Evolutionary conservation across 225 moss, liverwort and hornwort species (phyloP), one percentile per base, ranked within the genome.

Genomic region (Pseudoscleropodium purum): DNA sequence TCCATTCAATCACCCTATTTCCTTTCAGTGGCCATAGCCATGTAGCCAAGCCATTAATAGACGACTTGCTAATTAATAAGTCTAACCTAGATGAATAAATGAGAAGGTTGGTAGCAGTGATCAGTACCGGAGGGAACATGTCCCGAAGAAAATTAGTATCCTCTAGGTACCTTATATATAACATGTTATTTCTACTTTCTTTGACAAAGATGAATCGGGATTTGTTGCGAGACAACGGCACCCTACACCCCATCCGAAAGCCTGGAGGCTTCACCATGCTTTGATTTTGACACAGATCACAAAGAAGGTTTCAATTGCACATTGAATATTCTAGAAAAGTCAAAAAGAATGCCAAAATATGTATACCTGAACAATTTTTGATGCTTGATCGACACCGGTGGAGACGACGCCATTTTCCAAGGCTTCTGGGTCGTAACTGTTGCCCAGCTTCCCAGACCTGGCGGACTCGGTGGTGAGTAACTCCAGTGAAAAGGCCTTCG

Each of bases 361-460:
- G 39, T 6, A 29, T 61, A 91, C 92, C 87, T 92, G 92, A 52
- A 90, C 19, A 34, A 90, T 85, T 76, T 81, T 85, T n/a, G 76
- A 39, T 39, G 85, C 81, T 47, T 43, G 51, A 49, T 67, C 33
- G 61, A 69, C 43, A 19, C 57, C 37, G 8, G 54, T 63, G 76
- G 62, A 17, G 5, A 11, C 47, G 29, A 36, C 51, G 34, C 92
- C 88, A 49, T 76, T 82, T 52, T 88, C 92, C 88, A 92, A 75
- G 37, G 82, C 85, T 13, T 82, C 81, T 24, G 85, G 90, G 81
- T 88, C 65, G 6, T 60, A 75, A 41, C 52, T 39, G 37, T 60
- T 81, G 60, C 81, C 68, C 13, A 54, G 74, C 60, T 66, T 87
- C 39, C 18, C 65, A n/a, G 73, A 18, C 18, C 12, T 81, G 45